Evolutionary conservation across 1,284 basidiomycete genomes (phyloP), one percentile per base, ranked within the genome.

Genomic region (Tylopilus microsporus): DNA sequence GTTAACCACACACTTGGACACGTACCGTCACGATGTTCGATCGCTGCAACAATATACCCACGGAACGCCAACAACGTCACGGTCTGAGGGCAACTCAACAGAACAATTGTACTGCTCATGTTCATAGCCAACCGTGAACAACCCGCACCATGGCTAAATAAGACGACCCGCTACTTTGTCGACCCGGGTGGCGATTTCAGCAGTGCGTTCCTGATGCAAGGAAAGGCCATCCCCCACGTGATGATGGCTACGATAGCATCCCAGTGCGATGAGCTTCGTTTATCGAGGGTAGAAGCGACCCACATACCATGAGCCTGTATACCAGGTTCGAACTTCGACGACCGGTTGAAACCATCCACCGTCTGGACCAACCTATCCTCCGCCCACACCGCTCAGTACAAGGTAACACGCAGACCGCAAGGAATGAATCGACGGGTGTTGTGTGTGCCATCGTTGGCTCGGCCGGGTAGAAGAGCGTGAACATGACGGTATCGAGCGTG

Each of bases 1-100:
- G 67, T 73, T 21, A 76, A 70, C 25, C 69, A 73, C 11, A 73
- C 74, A 45, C 72, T 73, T 8, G 78, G 74, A 32, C 74, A 74
- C 1, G 77, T 77, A 2, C 79, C 78, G 53, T 81, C 78, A 15
- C 76, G 70, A 58, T 79, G 79, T 61, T 80, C 80, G n/a, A 81
- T 72, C 3, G 75, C 77, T 13, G 71, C 75, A 3, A 80, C 78
- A 56, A 79, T 62, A 56, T 74, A 77, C n/a, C n/a, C n/a, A n/a
- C n/a, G n/a, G n/a, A n/a, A n/a, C n/a, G n/a, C n/a, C n/a, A n/a
- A n/a, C n/a, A n/a, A n/a, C n/a, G n/a, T n/a, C n/a, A n/a, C n/a
- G n/a, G n/a, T n/a, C n/a, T n/a, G n/a, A n/a, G n/a, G n/a, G n/a
- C n/a, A n/a, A n/a, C n/a, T n/a, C n/a, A n/a, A n/a, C n/a, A n/a